Conservation (phyloP, 1,139 yeast genomes). For the Saccharomycopsis crataegensis region DNA sequence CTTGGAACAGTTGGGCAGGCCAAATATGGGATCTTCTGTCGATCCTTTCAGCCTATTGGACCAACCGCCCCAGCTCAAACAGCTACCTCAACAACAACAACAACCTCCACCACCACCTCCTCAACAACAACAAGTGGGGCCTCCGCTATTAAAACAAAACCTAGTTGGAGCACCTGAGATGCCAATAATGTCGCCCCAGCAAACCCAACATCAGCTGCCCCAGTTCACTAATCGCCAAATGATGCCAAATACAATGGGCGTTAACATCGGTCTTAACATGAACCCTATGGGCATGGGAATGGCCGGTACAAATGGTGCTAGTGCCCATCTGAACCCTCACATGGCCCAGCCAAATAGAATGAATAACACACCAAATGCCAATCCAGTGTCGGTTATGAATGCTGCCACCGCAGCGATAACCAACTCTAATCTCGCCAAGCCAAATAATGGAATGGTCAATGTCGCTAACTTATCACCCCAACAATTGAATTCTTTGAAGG, state of each 20-base stretch:
- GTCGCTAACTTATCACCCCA: slow-evolving; percentile 6
- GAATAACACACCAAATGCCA: not conserved
- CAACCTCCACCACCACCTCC: slow-evolving; percentile 4
- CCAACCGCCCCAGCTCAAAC: not conserved
- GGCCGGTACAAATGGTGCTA: not conserved
- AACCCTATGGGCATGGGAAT: not conserved
- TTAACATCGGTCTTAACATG: slow-evolving; percentile 4
- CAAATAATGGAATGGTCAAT: slow-evolving; percentile 1
- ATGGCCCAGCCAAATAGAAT: not conserved
- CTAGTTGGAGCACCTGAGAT: not conserved
- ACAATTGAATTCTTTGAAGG: slow-evolving; percentile 13
- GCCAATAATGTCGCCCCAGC: not conserved
- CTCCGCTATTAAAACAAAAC: not conserved
- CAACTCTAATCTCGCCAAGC: slow-evolving; percentile 8
- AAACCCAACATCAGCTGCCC: slow-evolving; percentile 3
- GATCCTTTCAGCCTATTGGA: slow-evolving; percentile 5
- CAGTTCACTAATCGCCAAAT: not conserved
- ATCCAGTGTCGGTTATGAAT: slow-evolving; percentile 16
- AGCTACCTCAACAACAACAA: slow-evolving; percentile 7
- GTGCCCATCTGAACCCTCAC: not conserved
- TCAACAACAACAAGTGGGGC: slow-evolving; percentile 1
- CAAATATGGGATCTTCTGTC: not conserved
- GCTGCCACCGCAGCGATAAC: slow-evolving; percentile 19
- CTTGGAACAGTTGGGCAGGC: slow-evolving; percentile 5
- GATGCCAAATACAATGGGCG: slow-evolving; percentile 6